phyloP scores from a whole-genome alignment of 768 basidiomycete species.

The Basidioascus undulatus region DNA sequence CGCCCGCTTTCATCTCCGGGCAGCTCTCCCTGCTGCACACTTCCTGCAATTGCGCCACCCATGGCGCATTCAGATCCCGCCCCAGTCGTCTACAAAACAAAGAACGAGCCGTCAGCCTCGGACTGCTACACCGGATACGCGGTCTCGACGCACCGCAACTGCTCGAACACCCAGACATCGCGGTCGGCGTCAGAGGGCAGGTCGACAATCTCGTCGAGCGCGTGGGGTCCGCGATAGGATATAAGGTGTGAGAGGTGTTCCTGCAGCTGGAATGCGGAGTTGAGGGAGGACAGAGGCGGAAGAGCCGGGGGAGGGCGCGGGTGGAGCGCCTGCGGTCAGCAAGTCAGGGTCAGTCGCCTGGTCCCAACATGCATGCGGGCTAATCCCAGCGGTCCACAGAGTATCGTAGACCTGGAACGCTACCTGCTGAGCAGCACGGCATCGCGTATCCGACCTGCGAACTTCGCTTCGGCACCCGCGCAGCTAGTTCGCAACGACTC shows the following conservation, averaged over 20 bases:
- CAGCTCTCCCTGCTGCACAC: conserved; percentile 69
- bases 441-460: too few species aligned
- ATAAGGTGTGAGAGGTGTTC: conserved; percentile 82
- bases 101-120: conserved; percentile 16
- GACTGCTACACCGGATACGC: neutral
- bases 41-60: conserved; percentile 60
- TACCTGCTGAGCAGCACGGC: too few species aligned
- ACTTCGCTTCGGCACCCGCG: too few species aligned
- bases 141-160: conserved; percentile 26
- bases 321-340: too few species aligned
- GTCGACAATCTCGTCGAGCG: conserved; percentile 56
- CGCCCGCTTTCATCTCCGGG: conserved; percentile 96
- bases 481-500: too few species aligned
- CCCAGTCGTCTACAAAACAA: conserved; percentile 44
- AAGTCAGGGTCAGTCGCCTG: too few species aligned
- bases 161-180: conserved; percentile 63
- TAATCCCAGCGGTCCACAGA: too few species aligned
- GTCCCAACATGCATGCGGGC: too few species aligned
- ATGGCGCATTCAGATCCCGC: conserved; percentile 61
- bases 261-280: conserved; percentile 83
- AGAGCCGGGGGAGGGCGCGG: conserved; percentile 27
- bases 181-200: conserved; percentile 53
- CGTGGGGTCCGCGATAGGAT: conserved; percentile 60
- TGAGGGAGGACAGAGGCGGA: conserved; percentile 22
- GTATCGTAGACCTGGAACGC: too few species aligned